A percentile compares a stretch with the other conserved stretches of the same genome.
Conservation (phyloP, 1,284 basidiomycete species). For the Cutaneotrichosporon cavernicola region DNA sequence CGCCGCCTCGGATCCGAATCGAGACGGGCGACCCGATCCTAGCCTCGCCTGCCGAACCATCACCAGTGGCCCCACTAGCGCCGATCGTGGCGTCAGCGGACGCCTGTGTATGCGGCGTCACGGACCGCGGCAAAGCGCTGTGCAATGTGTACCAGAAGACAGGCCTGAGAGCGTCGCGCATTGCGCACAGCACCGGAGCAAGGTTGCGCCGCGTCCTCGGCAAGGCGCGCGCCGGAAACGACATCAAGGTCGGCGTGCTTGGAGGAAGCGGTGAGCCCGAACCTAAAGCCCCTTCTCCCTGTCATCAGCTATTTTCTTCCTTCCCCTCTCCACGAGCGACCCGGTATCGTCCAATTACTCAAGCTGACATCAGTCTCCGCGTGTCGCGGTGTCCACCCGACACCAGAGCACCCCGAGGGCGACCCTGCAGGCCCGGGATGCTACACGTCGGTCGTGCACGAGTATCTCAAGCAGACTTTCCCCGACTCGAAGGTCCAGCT, state of each 20-base stretch:
- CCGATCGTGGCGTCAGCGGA: constrained; percentile 3
- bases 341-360: too few relatives aligned
- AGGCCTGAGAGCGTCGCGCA: constrained; percentile 33
- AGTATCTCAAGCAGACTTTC: constrained; percentile 45
- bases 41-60: not conserved
- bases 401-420: constrained; percentile 42
- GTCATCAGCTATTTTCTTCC: not conserved
- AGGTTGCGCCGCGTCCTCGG: constrained; percentile 39
- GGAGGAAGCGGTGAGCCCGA: constrained; percentile 48
- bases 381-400: constrained; percentile 49
- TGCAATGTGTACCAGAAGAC: constrained; percentile 44
- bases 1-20: constrained; percentile 41
- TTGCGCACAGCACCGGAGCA: constrained; percentile 43
- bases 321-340: not conserved
- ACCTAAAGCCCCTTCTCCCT: not conserved
- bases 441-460: constrained; percentile 41
- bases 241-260: constrained; percentile 46
- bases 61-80: not conserved
- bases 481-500: constrained; percentile 31
- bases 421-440: constrained; percentile 50
- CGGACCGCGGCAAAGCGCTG: constrained; percentile 35
- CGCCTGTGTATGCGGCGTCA: constrained; percentile 38
- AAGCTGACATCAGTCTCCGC: constrained; percentile 44
- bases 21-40: constrained; percentile 10
- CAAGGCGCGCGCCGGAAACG: constrained; percentile 39